A percentile compares a stretch with the other conserved stretches of the same genome.
These are phyloP conservation scores for Eutypa lata DNA, from an alignment of 2,329 filamentous ascomycete genomes.

Conservation along the genomic window DNA sequence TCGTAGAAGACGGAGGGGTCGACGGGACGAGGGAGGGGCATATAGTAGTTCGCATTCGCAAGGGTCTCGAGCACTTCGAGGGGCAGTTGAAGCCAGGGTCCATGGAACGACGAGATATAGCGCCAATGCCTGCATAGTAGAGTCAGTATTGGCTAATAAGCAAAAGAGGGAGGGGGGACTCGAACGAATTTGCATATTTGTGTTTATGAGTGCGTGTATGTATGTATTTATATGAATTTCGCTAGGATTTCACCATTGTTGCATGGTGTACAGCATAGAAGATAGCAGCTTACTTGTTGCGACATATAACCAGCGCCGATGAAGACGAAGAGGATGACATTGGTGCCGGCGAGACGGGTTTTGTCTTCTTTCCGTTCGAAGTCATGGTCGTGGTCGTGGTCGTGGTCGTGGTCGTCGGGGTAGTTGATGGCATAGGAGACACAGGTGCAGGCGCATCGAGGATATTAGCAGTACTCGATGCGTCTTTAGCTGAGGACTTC, in stretches of 20 bases:
- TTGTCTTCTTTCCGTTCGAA: conserved; percentile 12
- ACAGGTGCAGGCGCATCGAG: conserved; percentile 10
- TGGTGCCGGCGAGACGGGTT: conserved; percentile 7
- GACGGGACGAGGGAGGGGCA: conserved; percentile 71
- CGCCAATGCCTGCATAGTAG: conserved; percentile 66
- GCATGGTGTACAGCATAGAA: not conserved
- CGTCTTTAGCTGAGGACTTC: conserved; percentile 29
- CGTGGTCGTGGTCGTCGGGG: conserved; percentile 18
- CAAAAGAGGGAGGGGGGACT: conserved; percentile 2
- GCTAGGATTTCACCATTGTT: not conserved
- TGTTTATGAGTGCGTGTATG: not conserved
- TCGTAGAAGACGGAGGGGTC: conserved; percentile 82
- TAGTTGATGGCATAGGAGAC: conserved; percentile 17
- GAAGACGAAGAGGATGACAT: conserved; percentile 28
- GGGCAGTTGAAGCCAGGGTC: conserved; percentile 78
- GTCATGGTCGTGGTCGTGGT: conserved; percentile 5
- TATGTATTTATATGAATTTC: not conserved
- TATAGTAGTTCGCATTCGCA: conserved; percentile 76
- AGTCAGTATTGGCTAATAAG: conserved; percentile 8
- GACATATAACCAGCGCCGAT: conserved; percentile 58
- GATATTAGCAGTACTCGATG: conserved; percentile 1
- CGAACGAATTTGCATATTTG: not conserved
- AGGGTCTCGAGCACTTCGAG: conserved; percentile 76
- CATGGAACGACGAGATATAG: conserved; percentile 80
- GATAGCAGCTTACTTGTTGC: conserved; percentile 60